Base-by-base conservation (phyloP, 768 basidiomycete genomes). In the Boletus pseudo-olivaceus region DNA sequence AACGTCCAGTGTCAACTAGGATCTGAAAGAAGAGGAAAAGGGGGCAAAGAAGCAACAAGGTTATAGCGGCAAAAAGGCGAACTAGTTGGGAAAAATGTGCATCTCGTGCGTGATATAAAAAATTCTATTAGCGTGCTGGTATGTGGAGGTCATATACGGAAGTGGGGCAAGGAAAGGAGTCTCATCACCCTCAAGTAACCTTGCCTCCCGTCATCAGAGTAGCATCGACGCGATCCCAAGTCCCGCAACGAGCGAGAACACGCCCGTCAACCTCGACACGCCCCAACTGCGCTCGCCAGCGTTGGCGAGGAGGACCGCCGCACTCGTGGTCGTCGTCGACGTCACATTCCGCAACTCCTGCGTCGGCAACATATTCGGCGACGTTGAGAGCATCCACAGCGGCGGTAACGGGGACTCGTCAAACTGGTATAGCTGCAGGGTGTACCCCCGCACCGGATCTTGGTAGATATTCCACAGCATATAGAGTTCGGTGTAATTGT, bases 301-400 rank as follows among this genome's bases (percentile, higher is more conserved):
- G 54, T 50, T 71, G 37, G 51, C 57, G 29, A 29, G 19, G 15
- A 62, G 57, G 30, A 61, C 63, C 4, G 30, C 33, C 1, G 62
- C 46, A 34, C 9, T 61, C 43, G 56, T 58, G 11, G 29, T 1
- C 1, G 47, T 43, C n/a, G 66, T 59, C 8, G 64, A 11, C 14
- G 80, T 69, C 34, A 76, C 73, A 59, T 86, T 88, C 58, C 87
- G 79, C 54, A 96, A 73, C 43, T 65, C 42, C 60, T 76, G 77
- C 5, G 88, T 89, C 2, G 94, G 94, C 30, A 93, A 74, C 93
- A 97, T 96, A 71, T 84, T 88, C 26, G 94, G 92, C 10, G 85
- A 81, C 14, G 76, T 49, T n/a, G 88, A 82, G 26, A 87, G 46
- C 40, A 73, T 82, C 76, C 81, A 85, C 75, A 81, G 71, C 6